phyloP scores from a whole-genome alignment of 768 basidiomycete species.

The Pleurotus tuber-regium region DNA sequence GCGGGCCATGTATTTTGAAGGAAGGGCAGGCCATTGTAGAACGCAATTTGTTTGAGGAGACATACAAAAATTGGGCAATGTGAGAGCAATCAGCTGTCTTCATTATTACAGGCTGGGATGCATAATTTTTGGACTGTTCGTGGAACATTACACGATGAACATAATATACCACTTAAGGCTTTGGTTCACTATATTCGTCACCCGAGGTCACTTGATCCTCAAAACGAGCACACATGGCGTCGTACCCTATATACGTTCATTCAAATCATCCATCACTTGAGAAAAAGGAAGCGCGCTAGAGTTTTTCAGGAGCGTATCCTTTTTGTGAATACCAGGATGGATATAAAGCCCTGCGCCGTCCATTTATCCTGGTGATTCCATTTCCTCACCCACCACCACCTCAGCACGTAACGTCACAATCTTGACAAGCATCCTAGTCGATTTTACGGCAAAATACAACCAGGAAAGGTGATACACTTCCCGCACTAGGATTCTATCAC shows the following conservation, averaged over 20 bases:
- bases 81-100: neutral
- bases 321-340: neutral
- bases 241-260: neutral
- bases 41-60: constrained; percentile 18
- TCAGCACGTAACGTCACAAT: neutral
- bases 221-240: neutral
- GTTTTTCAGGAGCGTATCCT: neutral
- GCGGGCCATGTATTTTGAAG: constrained; percentile 19
- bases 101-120: too few species aligned
- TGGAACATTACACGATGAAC: too few species aligned
- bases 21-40: constrained; percentile 18
- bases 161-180: too few species aligned
- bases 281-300: constrained; percentile 6
- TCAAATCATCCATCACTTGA: neutral
- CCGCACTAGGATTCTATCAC: constrained; percentile 1
- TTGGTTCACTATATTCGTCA: too few species aligned
- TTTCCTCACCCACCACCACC: neutral
- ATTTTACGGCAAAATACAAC: neutral
- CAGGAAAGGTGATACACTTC: neutral
- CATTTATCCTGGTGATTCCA: neutral
- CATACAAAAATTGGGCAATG: constrained; percentile 5
- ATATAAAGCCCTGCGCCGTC: neutral
- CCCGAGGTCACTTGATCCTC: neutral
- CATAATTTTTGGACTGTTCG: neutral
- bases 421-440: neutral